phyloP scores from a whole-genome alignment of 139 green algal species.

The Eudorina sp. region DNA sequence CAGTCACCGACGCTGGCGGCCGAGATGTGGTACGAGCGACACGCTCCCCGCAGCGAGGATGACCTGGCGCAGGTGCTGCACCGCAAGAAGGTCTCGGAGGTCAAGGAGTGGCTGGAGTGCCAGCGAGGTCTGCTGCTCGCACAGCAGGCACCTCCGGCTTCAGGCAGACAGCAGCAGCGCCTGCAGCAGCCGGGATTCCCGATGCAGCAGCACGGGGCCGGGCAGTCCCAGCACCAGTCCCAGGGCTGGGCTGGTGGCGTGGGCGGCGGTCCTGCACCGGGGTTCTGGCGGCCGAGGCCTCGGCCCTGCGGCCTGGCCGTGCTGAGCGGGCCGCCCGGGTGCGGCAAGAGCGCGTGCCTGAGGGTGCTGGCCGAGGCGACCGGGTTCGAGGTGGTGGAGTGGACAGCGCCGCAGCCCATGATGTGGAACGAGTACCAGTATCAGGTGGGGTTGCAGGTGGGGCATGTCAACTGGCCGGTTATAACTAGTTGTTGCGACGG shows the following conservation, averaged over 20 bases:
- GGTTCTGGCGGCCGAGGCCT: background rate
- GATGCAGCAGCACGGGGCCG: background rate
- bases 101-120: constrained; percentile 73
- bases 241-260: background rate
- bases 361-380: constrained; percentile 64
- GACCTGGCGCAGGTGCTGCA: constrained; percentile 73
- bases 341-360: constrained; percentile 79
- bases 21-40: constrained; percentile 70
- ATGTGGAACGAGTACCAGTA: constrained; percentile 79
- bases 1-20: too few species aligned
- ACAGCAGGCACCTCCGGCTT: too few species aligned
- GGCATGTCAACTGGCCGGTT: too few species aligned
- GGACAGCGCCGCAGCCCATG: constrained; percentile 68
- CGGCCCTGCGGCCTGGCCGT: constrained; percentile 22
- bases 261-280: background rate
- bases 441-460: constrained; percentile 28
- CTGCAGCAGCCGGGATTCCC: background rate
- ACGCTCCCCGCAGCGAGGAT: constrained; percentile 59
- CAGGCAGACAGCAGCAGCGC: background rate
- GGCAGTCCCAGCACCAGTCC: background rate
- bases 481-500: too few species aligned
- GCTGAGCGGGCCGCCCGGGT: constrained; percentile 74
- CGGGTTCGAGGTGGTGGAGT: constrained; percentile 81
- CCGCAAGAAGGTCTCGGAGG: constrained; percentile 80
- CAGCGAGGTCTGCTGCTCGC: constrained; percentile 34